Base-by-base conservation (phyloP, 768 basidiomycete species). In the Pleurotus tuber-regium region DNA sequence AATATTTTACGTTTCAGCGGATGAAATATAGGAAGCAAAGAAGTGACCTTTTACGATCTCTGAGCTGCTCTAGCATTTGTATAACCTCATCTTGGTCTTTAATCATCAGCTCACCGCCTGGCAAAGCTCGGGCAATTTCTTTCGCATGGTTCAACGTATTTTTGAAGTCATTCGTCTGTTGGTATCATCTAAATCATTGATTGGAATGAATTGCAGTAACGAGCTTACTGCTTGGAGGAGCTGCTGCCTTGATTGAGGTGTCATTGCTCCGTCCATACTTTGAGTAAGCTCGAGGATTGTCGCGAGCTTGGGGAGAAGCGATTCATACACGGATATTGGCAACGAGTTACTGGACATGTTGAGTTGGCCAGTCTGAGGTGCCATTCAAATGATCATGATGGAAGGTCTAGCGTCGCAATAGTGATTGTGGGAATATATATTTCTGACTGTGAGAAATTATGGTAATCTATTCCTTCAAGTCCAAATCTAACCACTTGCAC, bases 81-180 rank as follows among this genome's bases (percentile, higher is more conserved):
- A 90, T 84, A 4, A 90, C 75, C 40, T 86, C 79, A 54, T 84
- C 80, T 58, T 92, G 89, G 44, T 89, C 86, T 33, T 79, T 72
- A 33, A 82, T 74, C 40, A 74, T 67, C 50, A 90, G 69, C 61
- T 91, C 89, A 6, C 89, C 89, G 2, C 89, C 89, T 0, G 87
- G 84, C 4, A 92, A 70, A 40, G 70, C 66, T 7, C 58, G 59
- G 0, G 86, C 83, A 38, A 80, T 66, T 7, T 84, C 79, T 59
- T 79, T 86, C 0, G 87, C 88, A 39, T 78, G 76, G 19, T 63
- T 63, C 36, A 90, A 59, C 8, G 76, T 63, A 50, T 69, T 80
- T 57, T 82, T 86, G 66, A 88, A 84, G 25, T 86, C 84, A 56
- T 83, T 87, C 23, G 86, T 87, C 89, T 91, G 48, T 2, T 31